Conservation (phyloP, 768 basidiomycete genomes). For the Leccinum incarnatum region DNA sequence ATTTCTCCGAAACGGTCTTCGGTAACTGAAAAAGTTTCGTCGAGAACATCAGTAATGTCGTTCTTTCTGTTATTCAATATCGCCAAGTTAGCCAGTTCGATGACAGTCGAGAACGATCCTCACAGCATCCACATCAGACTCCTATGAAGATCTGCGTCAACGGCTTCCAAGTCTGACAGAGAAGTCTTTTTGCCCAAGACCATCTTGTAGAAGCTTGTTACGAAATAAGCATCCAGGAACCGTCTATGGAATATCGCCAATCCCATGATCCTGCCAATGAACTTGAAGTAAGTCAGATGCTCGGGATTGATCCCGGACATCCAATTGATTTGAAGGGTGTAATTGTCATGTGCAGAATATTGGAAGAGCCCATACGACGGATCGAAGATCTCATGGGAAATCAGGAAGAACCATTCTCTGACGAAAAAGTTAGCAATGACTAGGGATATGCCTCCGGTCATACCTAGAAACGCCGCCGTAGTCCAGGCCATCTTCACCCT, state of each 20-base stretch:
- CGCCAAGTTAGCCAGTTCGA: neutral
- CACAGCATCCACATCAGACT: constrained; percentile 76
- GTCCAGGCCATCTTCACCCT: constrained; percentile 77
- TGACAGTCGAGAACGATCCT: constrained; percentile 26
- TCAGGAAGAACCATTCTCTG: constrained; percentile 85
- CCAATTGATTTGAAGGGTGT: constrained; percentile 78
- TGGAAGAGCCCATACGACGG: constrained; percentile 81
- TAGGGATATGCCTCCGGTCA: constrained; percentile 8
- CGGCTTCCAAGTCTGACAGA: constrained; percentile 63
- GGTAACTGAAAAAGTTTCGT: constrained; percentile 68
- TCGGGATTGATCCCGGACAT: constrained; percentile 75
- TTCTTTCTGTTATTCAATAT: constrained; percentile 51
- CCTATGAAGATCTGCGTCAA: constrained; percentile 66
- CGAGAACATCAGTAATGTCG: constrained; percentile 70
- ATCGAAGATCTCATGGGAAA: constrained; percentile 82
- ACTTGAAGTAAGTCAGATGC: constrained; percentile 78
- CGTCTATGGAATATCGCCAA: constrained; percentile 75
- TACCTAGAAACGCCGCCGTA: constrained; percentile 76
- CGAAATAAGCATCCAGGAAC: constrained; percentile 79
- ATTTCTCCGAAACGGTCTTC: constrained; percentile 77
- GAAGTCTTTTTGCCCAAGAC: constrained; percentile 59
- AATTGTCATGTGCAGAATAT: constrained; percentile 78
- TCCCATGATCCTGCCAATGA: constrained; percentile 72
- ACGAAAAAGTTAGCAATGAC: constrained; percentile 2
- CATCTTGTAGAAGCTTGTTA: constrained; percentile 80